These are phyloP conservation scores for Penicillium canariense DNA, from an alignment of 495 filamentous ascomycete species.

Conservation along the genomic window DNA sequence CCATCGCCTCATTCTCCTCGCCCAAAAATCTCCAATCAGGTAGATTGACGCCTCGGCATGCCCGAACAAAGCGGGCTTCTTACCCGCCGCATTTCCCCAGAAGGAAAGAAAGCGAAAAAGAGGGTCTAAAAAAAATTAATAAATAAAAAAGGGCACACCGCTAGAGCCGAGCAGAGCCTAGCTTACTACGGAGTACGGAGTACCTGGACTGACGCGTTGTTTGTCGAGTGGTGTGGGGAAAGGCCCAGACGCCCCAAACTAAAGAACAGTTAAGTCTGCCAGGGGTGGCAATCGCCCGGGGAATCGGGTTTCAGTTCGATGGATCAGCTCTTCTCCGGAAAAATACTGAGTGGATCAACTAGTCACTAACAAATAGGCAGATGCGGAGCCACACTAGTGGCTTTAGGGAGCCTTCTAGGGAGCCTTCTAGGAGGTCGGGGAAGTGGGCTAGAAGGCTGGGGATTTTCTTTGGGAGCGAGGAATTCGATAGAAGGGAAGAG, in stretches of 20 bases:
- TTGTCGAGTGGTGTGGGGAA: too few relatives aligned
- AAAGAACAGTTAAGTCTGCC: background rate
- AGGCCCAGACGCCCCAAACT: background rate
- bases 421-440: background rate
- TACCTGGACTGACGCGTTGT: too few relatives aligned
- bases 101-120: too few relatives aligned
- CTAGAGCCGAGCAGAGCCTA: too few relatives aligned
- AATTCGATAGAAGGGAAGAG: background rate
- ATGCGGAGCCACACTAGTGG: too few relatives aligned
- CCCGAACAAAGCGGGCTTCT: too few relatives aligned
- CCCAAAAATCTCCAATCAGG: constrained; percentile 8
- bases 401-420: too few relatives aligned
- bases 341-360: background rate
- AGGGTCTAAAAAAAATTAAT: too few relatives aligned
- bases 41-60: constrained; percentile 2
- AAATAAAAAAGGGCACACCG: too few relatives aligned
- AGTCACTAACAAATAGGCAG: background rate
- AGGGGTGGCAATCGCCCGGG: constrained; percentile 7
- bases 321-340: constrained; percentile 11
- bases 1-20: constrained; percentile 23
- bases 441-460: too few relatives aligned
- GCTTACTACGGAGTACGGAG: too few relatives aligned
- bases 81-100: constrained; percentile 8
- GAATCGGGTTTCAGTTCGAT: background rate
- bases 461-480: background rate